A percentile compares a stretch with the other conserved stretches of the same genome.
These are phyloP conservation scores for Kwoniella heveanensis DNA, from an alignment of 768 basidiomycete species.

Conservation along the genomic window DNA sequence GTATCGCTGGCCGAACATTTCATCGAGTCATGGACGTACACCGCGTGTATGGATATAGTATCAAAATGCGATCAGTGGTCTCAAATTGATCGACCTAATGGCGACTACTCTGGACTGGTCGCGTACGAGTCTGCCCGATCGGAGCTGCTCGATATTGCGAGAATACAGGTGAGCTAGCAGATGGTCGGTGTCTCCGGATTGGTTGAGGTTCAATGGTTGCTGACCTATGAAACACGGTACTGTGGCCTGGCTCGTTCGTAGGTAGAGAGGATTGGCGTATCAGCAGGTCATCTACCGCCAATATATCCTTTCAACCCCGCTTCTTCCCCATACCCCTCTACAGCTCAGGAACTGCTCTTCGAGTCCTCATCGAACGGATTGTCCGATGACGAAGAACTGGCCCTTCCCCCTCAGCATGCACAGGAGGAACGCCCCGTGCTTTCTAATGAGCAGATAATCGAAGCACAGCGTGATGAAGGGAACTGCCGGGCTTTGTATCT, in stretches of 20 bases:
- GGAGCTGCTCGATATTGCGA: constrained; percentile 86
- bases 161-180: constrained; percentile 70
- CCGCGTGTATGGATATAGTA: constrained; percentile 79
- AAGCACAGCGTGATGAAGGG: constrained; percentile 63
- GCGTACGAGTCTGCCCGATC: constrained; percentile 75
- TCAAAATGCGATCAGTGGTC: constrained; percentile 76
- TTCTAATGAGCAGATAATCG: constrained; percentile 66
- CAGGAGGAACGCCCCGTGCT: constrained; percentile 34
- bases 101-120: constrained; percentile 59
- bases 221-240: no score
- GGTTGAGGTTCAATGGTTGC: no score
- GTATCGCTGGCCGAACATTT: constrained; percentile 63
- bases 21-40: constrained; percentile 91
- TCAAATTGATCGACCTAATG: constrained; percentile 46
- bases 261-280: constrained; percentile 84
- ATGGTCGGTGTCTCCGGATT: no score
- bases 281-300: constrained; percentile 69
- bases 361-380: constrained; percentile 39
- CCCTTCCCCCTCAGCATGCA: constrained; percentile 16
- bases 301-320: constrained; percentile 70
- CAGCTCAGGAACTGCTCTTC: constrained; percentile 39
- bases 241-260: constrained; percentile 52
- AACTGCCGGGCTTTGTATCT: constrained; percentile 79
- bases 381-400: constrained; percentile 24
- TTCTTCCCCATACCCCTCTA: constrained; percentile 27